phyloP scores from a whole-genome alignment of 768 basidiomycete genomes.

The Candolleomyces aberdarensis region DNA sequence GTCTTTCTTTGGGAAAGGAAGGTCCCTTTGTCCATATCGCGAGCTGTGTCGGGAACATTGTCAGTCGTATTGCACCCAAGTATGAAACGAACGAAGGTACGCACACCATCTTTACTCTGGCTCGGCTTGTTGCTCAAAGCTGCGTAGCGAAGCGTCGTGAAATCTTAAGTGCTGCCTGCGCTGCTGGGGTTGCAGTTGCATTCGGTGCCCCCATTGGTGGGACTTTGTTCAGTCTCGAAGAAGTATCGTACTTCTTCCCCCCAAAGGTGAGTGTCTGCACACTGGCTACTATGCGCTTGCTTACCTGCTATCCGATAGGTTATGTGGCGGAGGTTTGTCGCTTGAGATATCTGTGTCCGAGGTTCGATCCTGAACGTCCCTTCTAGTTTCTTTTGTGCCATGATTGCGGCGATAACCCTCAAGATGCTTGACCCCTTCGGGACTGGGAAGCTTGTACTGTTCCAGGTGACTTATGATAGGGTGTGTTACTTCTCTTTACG shows the following conservation, averaged over 20 bases:
- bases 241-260: conserved; percentile 96
- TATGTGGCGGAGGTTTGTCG: conserved; percentile 88
- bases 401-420: conserved; percentile 94
- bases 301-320: conserved; percentile 39
- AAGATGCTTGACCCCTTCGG: conserved; percentile 94
- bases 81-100: conserved; percentile 95
- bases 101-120: conserved; percentile 7
- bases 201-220: conserved; percentile 97
- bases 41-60: conserved; percentile 89
- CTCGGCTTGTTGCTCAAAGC: not conserved
- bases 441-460: conserved; percentile 89
- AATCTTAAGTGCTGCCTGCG: conserved; percentile 92
- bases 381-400: conserved; percentile 91
- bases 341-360: conserved; percentile 18
- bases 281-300: not conserved
- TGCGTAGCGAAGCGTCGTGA: conserved; percentile 83
- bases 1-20: conserved; percentile 77
- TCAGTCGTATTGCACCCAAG: conserved; percentile 80
- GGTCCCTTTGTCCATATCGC: conserved; percentile 87
- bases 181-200: conserved; percentile 95
- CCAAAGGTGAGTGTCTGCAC: conserved; percentile 57
- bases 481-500: conserved; percentile 28
- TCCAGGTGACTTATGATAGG: conserved; percentile 88
- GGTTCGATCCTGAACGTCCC: not conserved
- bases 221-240: conserved; percentile 89